phyloP scores from a whole-genome alignment of 2,329 filamentous ascomycete species.

The Coniella vitis region DNA sequence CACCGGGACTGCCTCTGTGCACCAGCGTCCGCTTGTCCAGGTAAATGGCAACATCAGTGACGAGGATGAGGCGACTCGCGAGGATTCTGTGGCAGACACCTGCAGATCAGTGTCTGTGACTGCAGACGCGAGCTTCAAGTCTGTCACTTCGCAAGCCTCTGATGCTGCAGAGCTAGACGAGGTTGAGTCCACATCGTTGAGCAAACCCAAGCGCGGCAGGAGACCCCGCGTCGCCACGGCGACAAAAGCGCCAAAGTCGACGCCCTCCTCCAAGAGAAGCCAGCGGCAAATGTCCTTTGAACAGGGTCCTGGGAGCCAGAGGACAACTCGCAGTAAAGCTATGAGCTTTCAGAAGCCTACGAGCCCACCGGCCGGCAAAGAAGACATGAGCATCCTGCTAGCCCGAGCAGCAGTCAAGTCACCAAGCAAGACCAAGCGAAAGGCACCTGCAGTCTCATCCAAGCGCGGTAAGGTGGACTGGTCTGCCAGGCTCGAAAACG shows the following conservation, averaged over 20 bases:
- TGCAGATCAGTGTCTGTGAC: background rate
- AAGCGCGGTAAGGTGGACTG: constrained; percentile 37
- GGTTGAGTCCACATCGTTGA: background rate
- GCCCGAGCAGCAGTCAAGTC: constrained; percentile 27
- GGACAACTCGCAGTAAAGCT: constrained; percentile 15
- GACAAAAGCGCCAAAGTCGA: background rate
- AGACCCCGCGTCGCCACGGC: background rate
- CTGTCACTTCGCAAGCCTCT: constrained; percentile 9
- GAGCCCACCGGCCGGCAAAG: constrained; percentile 16
- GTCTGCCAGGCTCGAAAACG: constrained; percentile 37
- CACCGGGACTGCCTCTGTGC: background rate
- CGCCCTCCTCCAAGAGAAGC: background rate
- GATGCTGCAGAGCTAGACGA: constrained; percentile 5
- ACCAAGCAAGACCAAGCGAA: constrained; percentile 20
- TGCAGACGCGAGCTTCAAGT: constrained; percentile 6
- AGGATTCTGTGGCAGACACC: constrained; percentile 1
- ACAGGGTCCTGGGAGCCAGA: constrained; percentile 7
- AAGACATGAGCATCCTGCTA: constrained; percentile 24
- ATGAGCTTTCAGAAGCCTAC: constrained; percentile 13
- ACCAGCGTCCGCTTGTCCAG: background rate
- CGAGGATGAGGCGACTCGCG: constrained; percentile 7
- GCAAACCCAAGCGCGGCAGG: constrained; percentile 3
- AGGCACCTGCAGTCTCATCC: constrained; percentile 5
- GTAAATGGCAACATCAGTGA: background rate
- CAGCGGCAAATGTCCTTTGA: constrained; percentile 7